Base-by-base conservation (phyloP, 208 protist genomes). In the Trypanosoma avium region DNA sequence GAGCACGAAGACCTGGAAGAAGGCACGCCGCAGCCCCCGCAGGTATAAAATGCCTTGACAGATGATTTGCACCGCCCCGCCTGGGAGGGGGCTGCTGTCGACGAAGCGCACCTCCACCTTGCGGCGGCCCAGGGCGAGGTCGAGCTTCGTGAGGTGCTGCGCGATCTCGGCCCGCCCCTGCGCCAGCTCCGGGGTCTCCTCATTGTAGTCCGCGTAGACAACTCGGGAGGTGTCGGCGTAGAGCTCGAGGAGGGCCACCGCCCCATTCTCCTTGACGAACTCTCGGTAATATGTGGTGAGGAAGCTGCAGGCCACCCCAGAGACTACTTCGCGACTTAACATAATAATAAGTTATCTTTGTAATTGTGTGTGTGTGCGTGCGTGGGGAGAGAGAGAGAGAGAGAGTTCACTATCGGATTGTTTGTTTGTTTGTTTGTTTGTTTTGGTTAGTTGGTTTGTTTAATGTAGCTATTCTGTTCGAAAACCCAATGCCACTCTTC, bases 1-100 rank as follows among this genome's bases (percentile, higher is more conserved):
- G n/a, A 95, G 77, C 38, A 91, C 81, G 63, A 93, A 95, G 60
- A 75, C 70, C 61, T 95, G 89, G 24, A 86, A 61, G 64, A 92
- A 92, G 19, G 71, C 72, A 13, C 76, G 73, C 57, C 81, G 77
- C 57, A 70, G 56, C 29, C 79, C 69, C 19, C 76, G 72, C 3
- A 90, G 67, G 76, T 82, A 92, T 54, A 95, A 59, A 13, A 88
- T 72, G 42, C 85, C 89, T 47, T 90, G 82, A 63, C 81, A 90
- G 29, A 89, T 77, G 32, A 93, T 67, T 67, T 88, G 75, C 12
- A 93, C 71, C 47, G 60, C 67, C 33, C 79, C 80, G 55, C 82
- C 74, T n/a, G 82, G 73, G 46, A 91, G 71, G 19, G 89, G 77
- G 36, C 80, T 67, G 47, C 61, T 73, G 78, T 95, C 89, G n/a